Conservation (phyloP, 768 basidiomycete species). For the Flagelloscypha sp. region DNA sequence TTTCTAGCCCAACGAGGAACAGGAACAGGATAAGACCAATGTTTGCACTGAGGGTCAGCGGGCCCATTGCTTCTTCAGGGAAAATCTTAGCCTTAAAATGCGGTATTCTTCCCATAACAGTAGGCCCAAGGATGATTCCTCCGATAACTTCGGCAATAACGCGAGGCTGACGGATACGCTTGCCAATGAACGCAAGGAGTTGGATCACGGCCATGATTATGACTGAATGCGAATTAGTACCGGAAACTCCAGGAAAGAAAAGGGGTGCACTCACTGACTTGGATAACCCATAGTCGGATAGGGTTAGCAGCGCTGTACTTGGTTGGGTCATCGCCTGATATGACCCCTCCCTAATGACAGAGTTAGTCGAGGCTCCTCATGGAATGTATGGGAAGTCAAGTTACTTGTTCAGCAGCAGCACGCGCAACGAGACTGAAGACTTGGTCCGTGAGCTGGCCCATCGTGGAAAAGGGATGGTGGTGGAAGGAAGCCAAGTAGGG, state of each 20-base stretch:
- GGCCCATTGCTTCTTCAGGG: conserved; percentile 39
- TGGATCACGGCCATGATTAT: conserved; percentile 80
- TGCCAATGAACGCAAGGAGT: conserved; percentile 54
- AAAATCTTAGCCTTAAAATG: conserved; percentile 58
- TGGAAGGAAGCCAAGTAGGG: neutral
- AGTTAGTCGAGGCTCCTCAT: neutral
- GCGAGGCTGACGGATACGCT: conserved; percentile 75
- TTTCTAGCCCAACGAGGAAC: conserved; percentile 80
- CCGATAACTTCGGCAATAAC: conserved; percentile 92
- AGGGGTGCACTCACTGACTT: conserved; percentile 44
- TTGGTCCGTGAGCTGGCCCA: conserved; percentile 41
- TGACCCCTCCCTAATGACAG: conserved; percentile 55
- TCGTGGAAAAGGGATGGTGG: conserved; percentile 15
- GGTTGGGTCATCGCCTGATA: conserved; percentile 69
- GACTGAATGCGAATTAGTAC: conserved; percentile 29
- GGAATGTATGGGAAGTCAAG: conserved; percentile 5
- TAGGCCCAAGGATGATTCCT: conserved; percentile 77
- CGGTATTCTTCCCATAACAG: conserved; percentile 74
- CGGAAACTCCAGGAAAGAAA: neutral
- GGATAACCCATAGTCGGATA: conserved; percentile 67
- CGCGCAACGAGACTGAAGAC: conserved; percentile 31
- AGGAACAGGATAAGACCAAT: conserved; percentile 73
- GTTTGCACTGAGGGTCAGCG: conserved; percentile 65
- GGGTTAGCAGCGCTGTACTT: conserved; percentile 58
- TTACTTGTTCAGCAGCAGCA: conserved; percentile 42